Conservation (phyloP, 1,139 yeast species). For the Magnusiomyces sp. region DNA sequence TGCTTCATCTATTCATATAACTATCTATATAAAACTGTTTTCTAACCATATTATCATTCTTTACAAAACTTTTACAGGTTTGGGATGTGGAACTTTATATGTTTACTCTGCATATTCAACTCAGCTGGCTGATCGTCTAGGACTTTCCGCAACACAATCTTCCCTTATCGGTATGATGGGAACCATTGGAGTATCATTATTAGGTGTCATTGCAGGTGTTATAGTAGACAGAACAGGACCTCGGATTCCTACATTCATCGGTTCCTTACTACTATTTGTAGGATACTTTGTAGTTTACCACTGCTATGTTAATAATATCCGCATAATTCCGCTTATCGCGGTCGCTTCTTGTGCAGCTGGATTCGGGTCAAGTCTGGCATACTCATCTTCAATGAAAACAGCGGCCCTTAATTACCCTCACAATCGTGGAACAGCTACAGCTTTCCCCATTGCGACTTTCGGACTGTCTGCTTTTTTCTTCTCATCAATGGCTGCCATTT, state of each 20-base stretch:
- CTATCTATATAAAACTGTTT: background rate
- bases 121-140: slow-evolving; percentile 45
- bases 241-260: slow-evolving; percentile 35
- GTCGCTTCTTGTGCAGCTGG: slow-evolving; percentile 26
- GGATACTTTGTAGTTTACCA: slow-evolving; percentile 24
- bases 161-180: slow-evolving; percentile 49
- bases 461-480: slow-evolving; percentile 33
- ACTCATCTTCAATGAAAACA: slow-evolving; percentile 29
- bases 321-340: slow-evolving; percentile 22
- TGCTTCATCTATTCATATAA: background rate
- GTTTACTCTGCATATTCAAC: slow-evolving; percentile 54
- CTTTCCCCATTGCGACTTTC: slow-evolving; percentile 32
- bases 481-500: slow-evolving; percentile 23
- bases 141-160: slow-evolving; percentile 46
- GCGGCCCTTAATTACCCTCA: slow-evolving; percentile 32
- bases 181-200: slow-evolving; percentile 47
- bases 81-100: slow-evolving; percentile 51
- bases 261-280: slow-evolving; percentile 21
- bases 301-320: slow-evolving; percentile 21
- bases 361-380: slow-evolving; percentile 29
- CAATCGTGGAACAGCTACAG: slow-evolving; percentile 30
- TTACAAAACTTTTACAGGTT: slow-evolving; percentile 11
- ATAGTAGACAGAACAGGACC: slow-evolving; percentile 49
- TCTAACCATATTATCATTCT: background rate
- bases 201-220: slow-evolving; percentile 50